phyloP scores from a whole-genome alignment of 352 stramenopile genomes.

The Globisporangium spiculum region DNA sequence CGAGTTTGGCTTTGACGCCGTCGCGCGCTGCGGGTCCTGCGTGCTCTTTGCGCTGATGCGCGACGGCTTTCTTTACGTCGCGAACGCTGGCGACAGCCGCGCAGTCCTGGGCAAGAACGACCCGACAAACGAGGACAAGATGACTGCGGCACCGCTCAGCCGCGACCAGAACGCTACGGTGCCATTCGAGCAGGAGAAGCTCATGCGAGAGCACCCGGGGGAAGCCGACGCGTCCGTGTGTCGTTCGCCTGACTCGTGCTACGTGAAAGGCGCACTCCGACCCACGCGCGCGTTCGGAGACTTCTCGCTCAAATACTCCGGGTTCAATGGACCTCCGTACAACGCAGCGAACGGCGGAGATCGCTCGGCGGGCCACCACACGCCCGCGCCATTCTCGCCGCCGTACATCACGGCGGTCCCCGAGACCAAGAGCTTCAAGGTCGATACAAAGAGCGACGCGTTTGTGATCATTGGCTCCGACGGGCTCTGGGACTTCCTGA shows the following conservation, averaged over 20 bases:
- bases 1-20: slow-evolving; percentile 85
- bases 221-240: slow-evolving; percentile 89
- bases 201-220: slow-evolving; percentile 77
- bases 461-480: slow-evolving; percentile 97
- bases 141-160: slow-evolving; percentile 67
- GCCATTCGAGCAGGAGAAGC: slow-evolving; percentile 77
- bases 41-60: slow-evolving; percentile 70
- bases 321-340: slow-evolving; percentile 87
- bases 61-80: slow-evolving; percentile 71
- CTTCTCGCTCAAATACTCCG: slow-evolving; percentile 91
- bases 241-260: slow-evolving; percentile 87
- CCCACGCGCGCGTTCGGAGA: slow-evolving; percentile 90
- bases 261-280: slow-evolving; percentile 90
- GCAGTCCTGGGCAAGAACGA: slow-evolving; percentile 59
- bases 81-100: slow-evolving; percentile 81
- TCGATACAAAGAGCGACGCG: slow-evolving; percentile 59
- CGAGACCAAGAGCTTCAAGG: slow-evolving; percentile 23
- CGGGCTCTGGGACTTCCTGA: slow-evolving; percentile 95
- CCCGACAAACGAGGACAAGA: slow-evolving; percentile 23
- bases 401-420: slow-evolving; percentile 90
- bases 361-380: slow-evolving; percentile 78
- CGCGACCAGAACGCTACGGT: slow-evolving; percentile 91
- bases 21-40: slow-evolving; percentile 84
- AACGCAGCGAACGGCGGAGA: slow-evolving; percentile 44
- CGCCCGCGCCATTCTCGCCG: slow-evolving; percentile 85